These are phyloP conservation scores for Diversispora eburnea DNA, from an alignment of 192 early-diverging fungal species.

Conservation along the genomic window DNA sequence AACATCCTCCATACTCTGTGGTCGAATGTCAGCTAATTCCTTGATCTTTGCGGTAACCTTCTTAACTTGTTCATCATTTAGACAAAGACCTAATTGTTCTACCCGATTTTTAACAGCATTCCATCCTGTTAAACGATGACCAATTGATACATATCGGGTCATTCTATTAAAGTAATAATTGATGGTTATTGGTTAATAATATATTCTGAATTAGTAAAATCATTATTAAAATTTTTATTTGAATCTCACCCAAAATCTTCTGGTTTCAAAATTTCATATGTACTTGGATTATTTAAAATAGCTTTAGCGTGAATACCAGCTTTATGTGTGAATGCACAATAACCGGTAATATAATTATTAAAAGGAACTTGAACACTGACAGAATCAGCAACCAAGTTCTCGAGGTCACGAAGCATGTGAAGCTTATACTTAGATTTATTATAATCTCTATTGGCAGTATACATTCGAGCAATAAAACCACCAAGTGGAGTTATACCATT, in stretches of 20 bases:
- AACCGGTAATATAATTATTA: constrained; percentile 99
- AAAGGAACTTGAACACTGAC: constrained; percentile 96
- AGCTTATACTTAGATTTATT: constrained; percentile 94
- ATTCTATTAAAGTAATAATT: constrained; percentile 42
- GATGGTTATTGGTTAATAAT: no score
- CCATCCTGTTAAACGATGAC: constrained; percentile 96
- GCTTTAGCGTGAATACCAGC: constrained; percentile 99
- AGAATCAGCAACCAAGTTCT: constrained; percentile 94
- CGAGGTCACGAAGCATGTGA: constrained; percentile 86
- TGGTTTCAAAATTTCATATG: constrained; percentile 97
- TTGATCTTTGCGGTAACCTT: constrained; percentile 92
- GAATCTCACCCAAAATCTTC: constrained; percentile 81
- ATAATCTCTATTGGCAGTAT: constrained; percentile 86
- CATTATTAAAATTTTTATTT: no score
- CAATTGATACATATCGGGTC: constrained; percentile 96
- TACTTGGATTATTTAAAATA: constrained; percentile 97
- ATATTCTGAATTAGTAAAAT: no score
- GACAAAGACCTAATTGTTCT: constrained; percentile 78
- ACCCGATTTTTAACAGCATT: constrained; percentile 99
- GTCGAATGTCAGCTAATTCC: constrained; percentile 88
- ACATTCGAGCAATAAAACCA: constrained; percentile 93
- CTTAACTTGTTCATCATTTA: constrained; percentile 91
- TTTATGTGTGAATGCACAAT: constrained; percentile 99
- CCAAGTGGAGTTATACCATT: constrained; percentile 98
- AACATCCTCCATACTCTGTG: constrained; percentile 89